Percentiles rank a stretch among this genome's conserved stretches.
These are phyloP conservation scores for Steccherinum ochraceum DNA, from an alignment of 768 basidiomycete genomes.

Conservation along the genomic window DNA sequence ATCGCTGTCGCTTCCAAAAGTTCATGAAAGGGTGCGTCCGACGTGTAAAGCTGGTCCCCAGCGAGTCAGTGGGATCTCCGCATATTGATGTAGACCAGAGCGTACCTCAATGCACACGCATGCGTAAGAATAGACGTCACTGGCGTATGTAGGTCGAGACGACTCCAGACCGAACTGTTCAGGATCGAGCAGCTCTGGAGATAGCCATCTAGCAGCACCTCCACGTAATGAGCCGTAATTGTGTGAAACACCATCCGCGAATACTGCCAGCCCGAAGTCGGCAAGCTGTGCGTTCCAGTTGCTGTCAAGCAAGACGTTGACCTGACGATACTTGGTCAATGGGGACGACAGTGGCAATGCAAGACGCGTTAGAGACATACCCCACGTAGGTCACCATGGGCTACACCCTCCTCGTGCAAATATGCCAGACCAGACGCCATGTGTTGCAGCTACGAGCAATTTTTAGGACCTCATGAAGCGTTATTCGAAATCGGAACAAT, in stretches of 20 bases:
- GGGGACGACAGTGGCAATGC: too few relatives aligned
- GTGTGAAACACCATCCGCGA: neutral
- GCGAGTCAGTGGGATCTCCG: too few relatives aligned
- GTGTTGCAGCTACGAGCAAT: neutral
- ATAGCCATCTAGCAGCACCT: neutral
- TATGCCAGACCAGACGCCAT: slow-evolving; percentile 4
- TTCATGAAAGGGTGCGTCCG: too few relatives aligned
- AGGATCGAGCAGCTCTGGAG: neutral
- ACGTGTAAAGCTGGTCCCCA: too few relatives aligned
- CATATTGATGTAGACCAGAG: too few relatives aligned
- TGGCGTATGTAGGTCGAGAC: neutral
- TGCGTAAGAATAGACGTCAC: slow-evolving; percentile 3
- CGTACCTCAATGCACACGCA: too few relatives aligned
- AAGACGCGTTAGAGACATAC: neutral
- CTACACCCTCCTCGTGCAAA: slow-evolving; percentile 2
- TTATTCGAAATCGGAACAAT: neutral
- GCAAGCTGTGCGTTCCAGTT: neutral
- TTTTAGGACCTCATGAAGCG: too few relatives aligned
- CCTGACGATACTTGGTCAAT: neutral
- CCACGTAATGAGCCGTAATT: neutral
- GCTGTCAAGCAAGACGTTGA: slow-evolving; percentile 2
- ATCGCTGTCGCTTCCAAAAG: too few relatives aligned
- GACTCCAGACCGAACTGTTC: neutral
- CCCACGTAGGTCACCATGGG: slow-evolving; percentile 3
- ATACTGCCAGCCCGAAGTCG: slow-evolving; percentile 4